Percentiles rank a stretch among this genome's conserved stretches.
phyloP scores from a whole-genome alignment of 176 grass and related monocot species.

The Oryza meyeriana region DNA sequence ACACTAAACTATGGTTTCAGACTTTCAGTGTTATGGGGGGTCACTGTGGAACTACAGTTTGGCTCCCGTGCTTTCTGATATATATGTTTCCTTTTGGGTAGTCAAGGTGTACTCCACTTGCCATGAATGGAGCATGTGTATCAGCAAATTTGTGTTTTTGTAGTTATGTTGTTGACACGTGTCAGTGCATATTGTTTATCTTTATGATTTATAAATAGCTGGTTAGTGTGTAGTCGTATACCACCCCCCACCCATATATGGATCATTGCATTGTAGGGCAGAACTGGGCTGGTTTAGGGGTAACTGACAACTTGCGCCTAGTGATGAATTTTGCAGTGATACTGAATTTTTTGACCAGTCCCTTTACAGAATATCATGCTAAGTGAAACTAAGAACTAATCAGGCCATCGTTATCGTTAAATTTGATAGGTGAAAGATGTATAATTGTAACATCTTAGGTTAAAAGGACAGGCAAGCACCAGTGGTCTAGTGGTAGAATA shows the following conservation, averaged over 20 bases:
- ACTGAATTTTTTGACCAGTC: too few relatives aligned
- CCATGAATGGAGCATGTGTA: background rate
- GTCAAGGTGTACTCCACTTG: slow-evolving; percentile 23
- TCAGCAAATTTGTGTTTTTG: background rate
- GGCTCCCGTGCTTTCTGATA: background rate
- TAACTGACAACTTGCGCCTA: too few relatives aligned
- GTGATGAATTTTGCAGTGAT: background rate
- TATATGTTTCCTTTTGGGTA: background rate
- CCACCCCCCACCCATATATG: background rate
- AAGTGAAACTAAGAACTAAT: too few relatives aligned
- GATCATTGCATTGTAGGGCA: background rate
- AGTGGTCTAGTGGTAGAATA: slow-evolving; percentile 83
- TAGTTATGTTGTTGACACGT: background rate
- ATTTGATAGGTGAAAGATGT: too few relatives aligned
- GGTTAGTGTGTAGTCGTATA: background rate
- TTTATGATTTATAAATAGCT: background rate
- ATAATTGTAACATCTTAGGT: too few relatives aligned
- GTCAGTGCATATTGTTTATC: background rate
- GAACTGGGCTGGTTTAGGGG: too few relatives aligned
- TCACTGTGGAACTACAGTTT: background rate
- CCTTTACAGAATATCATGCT: too few relatives aligned
- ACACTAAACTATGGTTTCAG: background rate
- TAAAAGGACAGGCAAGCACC: slow-evolving; percentile 35
- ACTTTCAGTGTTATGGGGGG: background rate
- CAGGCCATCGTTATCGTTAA: too few relatives aligned